Evolutionary conservation across 2,329 filamentous ascomycete genomes (phyloP), one percentile per base, ranked within the genome.

Genomic region (Neofusicoccum cordaticola): DNA sequence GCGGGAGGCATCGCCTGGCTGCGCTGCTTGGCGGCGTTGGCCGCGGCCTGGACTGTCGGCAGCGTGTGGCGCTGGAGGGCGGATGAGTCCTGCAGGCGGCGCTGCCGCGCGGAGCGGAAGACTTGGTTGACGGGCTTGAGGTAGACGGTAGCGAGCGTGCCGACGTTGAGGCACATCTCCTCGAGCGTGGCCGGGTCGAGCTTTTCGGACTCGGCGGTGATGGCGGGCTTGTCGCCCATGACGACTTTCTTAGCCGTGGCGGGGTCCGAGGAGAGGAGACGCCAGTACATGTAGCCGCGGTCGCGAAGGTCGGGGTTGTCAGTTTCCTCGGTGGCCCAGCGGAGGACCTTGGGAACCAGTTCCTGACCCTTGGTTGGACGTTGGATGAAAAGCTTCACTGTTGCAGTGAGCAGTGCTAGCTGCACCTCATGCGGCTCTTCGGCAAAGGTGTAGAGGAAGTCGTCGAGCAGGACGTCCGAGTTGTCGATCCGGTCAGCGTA

Each of bases 301-400:
- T 99, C 95, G 68, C 95, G 89, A 34, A 99, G 86, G 78, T 99
- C 95, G 0, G 95, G 95, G 77, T 99, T 97, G 74, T 99, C 95
- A n/a, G 94, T 98, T 77, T 98, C 95, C 77, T 98, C 95, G 0
- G 95, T 99, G 4, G 95, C 96, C 94, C 95, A 98, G 78, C 98
- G 98, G 58, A 99, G 83, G 2, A 98, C 94, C 72, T 93, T 93
- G 0, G 94, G 95, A 0, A 99, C 94, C 6, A 99, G 84, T 61
- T 96, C 89, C 72, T 97, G 93, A 31, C 92, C 95, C 74, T 96
- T 96, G 15, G 93, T 97, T 0, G 95, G 95, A 22, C 95, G 87
- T 75, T 98, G 95, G 69, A 99, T 97, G 79, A 99, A 99, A 2
- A 99, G 84, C 78, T 99, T 99, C 41, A 99, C 95, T 0, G 95